phyloP scores from a whole-genome alignment of 202 grass and related monocot genomes.

The Hordeum pubiflorum region DNA sequence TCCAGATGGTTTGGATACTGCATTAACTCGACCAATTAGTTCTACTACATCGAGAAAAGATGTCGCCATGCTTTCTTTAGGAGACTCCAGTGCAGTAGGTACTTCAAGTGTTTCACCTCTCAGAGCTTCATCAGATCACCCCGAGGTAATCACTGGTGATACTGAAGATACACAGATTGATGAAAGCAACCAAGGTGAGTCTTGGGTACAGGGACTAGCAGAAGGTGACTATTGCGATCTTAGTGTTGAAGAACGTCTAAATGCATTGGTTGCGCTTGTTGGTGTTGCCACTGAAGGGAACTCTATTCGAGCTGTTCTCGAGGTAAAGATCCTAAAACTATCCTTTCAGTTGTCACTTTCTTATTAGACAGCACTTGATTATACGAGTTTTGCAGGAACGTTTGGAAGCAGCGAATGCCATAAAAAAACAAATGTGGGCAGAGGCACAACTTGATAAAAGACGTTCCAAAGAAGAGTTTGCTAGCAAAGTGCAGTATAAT shows the following conservation, averaged over 20 bases:
- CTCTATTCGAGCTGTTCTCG: constrained; percentile 75
- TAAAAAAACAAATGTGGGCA: constrained; percentile 97
- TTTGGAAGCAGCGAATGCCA: constrained; percentile 83
- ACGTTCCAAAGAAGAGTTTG: constrained; percentile 80
- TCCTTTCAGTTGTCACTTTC: constrained; percentile 16
- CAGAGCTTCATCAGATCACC: constrained; percentile 41
- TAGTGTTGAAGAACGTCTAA: constrained; percentile 84
- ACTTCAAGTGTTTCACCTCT: constrained; percentile 33
- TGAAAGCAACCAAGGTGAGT: constrained; percentile 69
- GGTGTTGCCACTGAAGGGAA: constrained; percentile 83
- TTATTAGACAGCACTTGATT: constrained; percentile 23
- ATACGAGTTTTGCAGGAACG: constrained; percentile 62
- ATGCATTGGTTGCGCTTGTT: constrained; percentile 74
- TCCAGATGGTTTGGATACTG: constrained; percentile 18
- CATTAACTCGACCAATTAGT: constrained; percentile 24
- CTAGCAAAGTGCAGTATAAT: constrained; percentile 54
- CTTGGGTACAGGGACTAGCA: constrained; percentile 79
- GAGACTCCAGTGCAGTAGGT: constrained; percentile 28
- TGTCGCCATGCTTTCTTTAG: constrained; percentile 29
- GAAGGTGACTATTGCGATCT: constrained; percentile 85
- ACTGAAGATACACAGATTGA: constrained; percentile 71
- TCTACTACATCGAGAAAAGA: constrained; percentile 38
- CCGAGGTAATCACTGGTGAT: constrained; percentile 33
- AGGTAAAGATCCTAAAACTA: constrained; percentile 46
- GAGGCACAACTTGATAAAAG: constrained; percentile 91